phyloP scores from a whole-genome alignment of 306 rosid species.

The Crotalaria pallida region DNA sequence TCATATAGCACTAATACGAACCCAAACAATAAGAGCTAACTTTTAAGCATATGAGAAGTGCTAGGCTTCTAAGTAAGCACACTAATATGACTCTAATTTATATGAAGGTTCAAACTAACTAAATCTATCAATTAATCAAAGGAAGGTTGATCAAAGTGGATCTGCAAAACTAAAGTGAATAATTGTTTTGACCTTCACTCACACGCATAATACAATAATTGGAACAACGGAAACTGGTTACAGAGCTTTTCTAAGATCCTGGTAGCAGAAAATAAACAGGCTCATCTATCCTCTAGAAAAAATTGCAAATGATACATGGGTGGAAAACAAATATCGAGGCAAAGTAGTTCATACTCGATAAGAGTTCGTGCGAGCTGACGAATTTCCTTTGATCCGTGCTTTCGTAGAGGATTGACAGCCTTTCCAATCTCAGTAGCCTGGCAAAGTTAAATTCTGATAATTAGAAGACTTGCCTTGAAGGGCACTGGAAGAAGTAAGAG shows the following conservation, averaged over 20 bases:
- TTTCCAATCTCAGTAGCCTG: constrained; percentile 95
- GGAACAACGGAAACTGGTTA: not conserved
- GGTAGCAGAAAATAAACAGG: not conserved
- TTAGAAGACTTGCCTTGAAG: not conserved
- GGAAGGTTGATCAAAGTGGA: not conserved
- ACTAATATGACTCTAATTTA: not conserved
- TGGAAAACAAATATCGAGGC: constrained; percentile 1
- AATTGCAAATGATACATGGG: not conserved
- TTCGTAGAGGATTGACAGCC: constrained; percentile 65
- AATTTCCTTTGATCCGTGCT: constrained; percentile 56
- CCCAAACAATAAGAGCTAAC: not conserved
- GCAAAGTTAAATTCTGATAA: constrained; percentile 21
- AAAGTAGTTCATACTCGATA: constrained; percentile 44
- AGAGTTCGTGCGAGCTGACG: constrained; percentile 59
- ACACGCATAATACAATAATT: not conserved
- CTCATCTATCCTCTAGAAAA: constrained; percentile 11
- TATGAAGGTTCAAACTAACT: not conserved
- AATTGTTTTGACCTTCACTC: not conserved
- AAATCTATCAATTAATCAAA: not conserved
- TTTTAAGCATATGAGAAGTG: not conserved
- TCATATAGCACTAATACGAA: not conserved
- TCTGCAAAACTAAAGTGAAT: not conserved
- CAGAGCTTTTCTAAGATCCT: not conserved
- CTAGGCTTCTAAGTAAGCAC: not conserved
- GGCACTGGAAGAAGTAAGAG: constrained; percentile 1